Base-by-base conservation (phyloP, 768 basidiomycete genomes). In the Tricholoma bakamatsutake region DNA sequence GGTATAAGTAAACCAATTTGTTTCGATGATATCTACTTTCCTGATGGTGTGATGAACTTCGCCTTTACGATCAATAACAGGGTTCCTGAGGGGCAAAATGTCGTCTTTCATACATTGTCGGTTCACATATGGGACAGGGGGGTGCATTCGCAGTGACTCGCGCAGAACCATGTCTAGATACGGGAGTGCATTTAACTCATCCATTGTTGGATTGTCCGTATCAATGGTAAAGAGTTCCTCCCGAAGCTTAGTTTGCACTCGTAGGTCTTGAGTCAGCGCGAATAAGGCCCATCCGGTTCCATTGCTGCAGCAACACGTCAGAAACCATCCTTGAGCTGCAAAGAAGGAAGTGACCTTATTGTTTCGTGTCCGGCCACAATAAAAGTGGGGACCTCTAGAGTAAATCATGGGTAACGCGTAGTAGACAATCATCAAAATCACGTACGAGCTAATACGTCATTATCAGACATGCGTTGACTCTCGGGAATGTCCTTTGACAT, bases 91-190 rank as follows among this genome's bases (percentile, higher is more conserved):
- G 0, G 83, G 83, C 13, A 85, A 55, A 2, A 80, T 60, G 49
- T 84, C 82, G 51, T 86, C 80, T 51, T 76, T 73, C 43, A 69
- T 71, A 0, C 83, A 80, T 1, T 74, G 63, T 7, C 82, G 69
- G 8, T 73, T 54, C 0, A 76, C 76, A 13, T 58, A 59, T 0
- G 76, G 68, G 2, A 86, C 76, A 0, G 84, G 83, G 0, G 82
- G 52, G 57, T 87, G 74, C 0, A 84, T 46, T 0, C 86, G 78
- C 54, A 88, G 66, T 0, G 77, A 80, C 67, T 88, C 87, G 7
- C 80, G 76, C 2, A 85, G 73, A 9, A 87, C 77, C 17, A 72
- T 73, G 58, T 89, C 89, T n/a, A 91, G 80, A 61, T 87, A 89
- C 0, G 84, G 78, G 3, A 93, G 72, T 3, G 77, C 71, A 54